Evolutionary conservation across 2,329 filamentous ascomycete species (phyloP).

Genomic region (Alternaria ventricosa): DNA sequence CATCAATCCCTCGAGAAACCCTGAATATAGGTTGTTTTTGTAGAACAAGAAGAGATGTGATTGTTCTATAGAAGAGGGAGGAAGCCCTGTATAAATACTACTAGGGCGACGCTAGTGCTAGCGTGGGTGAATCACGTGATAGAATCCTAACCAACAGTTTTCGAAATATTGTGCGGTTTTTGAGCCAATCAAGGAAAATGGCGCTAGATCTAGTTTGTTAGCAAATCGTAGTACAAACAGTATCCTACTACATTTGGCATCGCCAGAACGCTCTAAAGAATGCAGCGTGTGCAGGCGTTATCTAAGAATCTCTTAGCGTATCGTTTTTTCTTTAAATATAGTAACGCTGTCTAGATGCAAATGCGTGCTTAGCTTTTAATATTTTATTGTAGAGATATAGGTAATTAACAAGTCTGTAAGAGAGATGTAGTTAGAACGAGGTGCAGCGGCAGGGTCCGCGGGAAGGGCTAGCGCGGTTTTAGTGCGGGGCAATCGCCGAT

Average conservation of each 20-base stretch:
- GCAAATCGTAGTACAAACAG: neutral
- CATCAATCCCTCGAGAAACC: neutral
- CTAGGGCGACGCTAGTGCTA: too few species aligned
- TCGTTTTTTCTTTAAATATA: neutral
- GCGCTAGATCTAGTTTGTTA: neutral
- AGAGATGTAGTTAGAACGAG: neutral
- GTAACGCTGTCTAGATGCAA: neutral
- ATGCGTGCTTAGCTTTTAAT: neutral
- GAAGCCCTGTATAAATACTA: neutral
- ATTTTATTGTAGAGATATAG: neutral
- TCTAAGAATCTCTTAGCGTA: neutral
- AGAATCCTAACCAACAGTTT: neutral
- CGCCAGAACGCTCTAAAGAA: neutral
- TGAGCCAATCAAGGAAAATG: neutral
- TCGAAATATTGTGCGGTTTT: neutral
- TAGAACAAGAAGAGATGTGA: neutral
- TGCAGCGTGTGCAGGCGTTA: neutral
- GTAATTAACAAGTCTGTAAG: neutral
- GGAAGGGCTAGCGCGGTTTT: neutral
- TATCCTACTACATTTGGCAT: neutral
- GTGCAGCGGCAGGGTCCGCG: neutral
- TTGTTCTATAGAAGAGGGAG: neutral
- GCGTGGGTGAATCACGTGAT: too few species aligned
- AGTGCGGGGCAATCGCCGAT: neutral
- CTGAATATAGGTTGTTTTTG: neutral